phyloP scores from a whole-genome alignment of 345 rosid species.

The Gossypium australe region DNA sequence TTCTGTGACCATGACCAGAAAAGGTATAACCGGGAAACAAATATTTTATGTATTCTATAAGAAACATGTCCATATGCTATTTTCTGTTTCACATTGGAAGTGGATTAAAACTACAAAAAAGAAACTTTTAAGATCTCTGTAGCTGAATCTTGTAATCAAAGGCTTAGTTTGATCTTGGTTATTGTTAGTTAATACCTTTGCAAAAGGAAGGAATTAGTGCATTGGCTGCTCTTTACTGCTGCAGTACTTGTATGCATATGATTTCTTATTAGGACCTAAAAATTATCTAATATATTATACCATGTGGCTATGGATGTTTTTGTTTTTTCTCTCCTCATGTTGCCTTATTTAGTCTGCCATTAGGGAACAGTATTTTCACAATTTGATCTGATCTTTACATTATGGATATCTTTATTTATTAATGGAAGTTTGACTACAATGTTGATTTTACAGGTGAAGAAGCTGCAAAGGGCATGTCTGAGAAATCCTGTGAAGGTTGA shows the following conservation, averaged over 20 bases:
- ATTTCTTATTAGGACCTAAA: not conserved
- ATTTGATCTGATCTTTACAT: not conserved
- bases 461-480: constrained; percentile 90
- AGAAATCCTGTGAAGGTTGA: constrained; percentile 88
- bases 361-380: not conserved
- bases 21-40: constrained; percentile 35
- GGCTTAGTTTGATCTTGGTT: not conserved
- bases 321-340: not conserved
- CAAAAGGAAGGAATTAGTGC: not conserved
- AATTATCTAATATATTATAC: not conserved
- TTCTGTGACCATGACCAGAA: constrained; percentile 96
- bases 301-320: not conserved
- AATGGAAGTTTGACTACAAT: constrained; percentile 14
- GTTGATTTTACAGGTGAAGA: constrained; percentile 53
- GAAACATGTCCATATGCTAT: not conserved
- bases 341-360: not conserved
- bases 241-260: not conserved
- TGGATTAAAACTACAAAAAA: not conserved
- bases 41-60: not conserved
- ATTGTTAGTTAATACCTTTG: not conserved
- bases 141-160: not conserved
- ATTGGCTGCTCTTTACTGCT: not conserved
- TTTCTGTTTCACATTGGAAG: not conserved
- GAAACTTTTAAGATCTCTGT: not conserved
- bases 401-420: not conserved